phyloP scores from a whole-genome alignment of 75 land plant species.

The Sequoiadendron giganteum region DNA sequence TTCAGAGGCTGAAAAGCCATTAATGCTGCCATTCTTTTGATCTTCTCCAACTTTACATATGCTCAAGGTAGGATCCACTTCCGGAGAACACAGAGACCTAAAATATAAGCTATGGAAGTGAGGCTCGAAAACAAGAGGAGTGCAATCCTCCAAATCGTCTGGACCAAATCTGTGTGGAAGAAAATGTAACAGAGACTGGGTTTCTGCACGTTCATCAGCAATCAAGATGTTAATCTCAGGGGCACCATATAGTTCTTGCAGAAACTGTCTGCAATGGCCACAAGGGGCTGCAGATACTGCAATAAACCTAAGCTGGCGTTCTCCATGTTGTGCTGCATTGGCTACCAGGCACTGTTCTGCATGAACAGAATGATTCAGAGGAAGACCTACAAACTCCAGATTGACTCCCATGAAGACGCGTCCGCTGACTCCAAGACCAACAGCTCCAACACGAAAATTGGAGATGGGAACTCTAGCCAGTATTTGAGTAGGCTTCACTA shows the following conservation, averaged over 20 bases:
- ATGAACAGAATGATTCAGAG: conserved; percentile 89
- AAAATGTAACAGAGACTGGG: conserved; percentile 41
- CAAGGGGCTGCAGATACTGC: conserved; percentile 97
- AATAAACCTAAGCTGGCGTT: conserved; percentile 37
- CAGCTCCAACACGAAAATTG: conserved; percentile 83
- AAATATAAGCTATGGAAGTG: conserved; percentile 30
- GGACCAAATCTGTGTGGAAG: conserved; percentile 88
- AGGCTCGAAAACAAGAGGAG: conserved; percentile 74
- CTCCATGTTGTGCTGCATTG: conserved; percentile 65
- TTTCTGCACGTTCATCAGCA: conserved; percentile 23
- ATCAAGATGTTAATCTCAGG: conserved; percentile 57
- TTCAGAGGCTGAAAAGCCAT: not conserved
- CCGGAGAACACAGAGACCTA: not conserved
- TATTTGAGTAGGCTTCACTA: conserved; percentile 50
- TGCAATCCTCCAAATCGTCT: conserved; percentile 58
- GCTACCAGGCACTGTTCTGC: conserved; percentile 95
- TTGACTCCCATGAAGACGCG: conserved; percentile 91
- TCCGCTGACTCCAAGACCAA: conserved; percentile 76
- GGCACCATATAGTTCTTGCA: conserved; percentile 79
- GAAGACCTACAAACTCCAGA: conserved; percentile 83
- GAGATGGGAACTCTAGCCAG: conserved; percentile 91
- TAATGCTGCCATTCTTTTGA: conserved; percentile 8
- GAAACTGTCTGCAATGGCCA: conserved; percentile 98
- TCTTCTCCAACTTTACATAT: not conserved
- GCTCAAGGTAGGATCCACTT: not conserved